Base-by-base conservation (phyloP, 441 rosid species). In the Kokia cookei region DNA sequence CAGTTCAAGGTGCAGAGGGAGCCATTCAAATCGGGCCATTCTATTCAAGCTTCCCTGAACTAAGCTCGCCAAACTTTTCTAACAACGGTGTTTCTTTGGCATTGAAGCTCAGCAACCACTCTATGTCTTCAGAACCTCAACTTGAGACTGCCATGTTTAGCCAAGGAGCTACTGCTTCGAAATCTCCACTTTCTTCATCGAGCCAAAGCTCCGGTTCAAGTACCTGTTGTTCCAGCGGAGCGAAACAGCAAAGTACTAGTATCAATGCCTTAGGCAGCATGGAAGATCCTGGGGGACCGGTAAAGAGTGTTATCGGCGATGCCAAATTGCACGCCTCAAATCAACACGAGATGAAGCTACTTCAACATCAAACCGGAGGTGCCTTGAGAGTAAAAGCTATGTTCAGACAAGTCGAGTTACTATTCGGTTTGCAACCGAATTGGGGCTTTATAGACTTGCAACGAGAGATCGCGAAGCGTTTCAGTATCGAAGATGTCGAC, bases 1-100 rank as follows among this genome's bases (percentile, higher is more conserved):
- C 98, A 6, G 95, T 93, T 64, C 92, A 87, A 75, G 97, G 96
- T 37, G 84, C 84, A 8, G 83, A 90, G 79, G 94, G 93, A 43
- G 75, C 91, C 42, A 84, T 93, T 76, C 88, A 85, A 68, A 85
- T 91, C 5, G 91, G 86, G 24, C 90, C 97, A 17, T 93, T 93
- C 85, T 91, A 93, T 67, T 77, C 85, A 75, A 86, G 88, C 76
- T 93, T 93, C 86, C 97, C 96, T 0, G 97, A 85, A 60, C 80
- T 90, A 79, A 86, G 71, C 83, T 84, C 92, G 27, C 86, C 92
- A 61, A 82, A 79, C 22, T 27, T 75, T 72, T 78, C 89, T 10
- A 83, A 80, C 47, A 80, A 27, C 26, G 86, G 5, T 73, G 78
- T 78, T 42, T 65, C 77, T 64, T 71, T 83, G 73, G 55, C 79